Conservation (phyloP, 169 alveolate genomes). For the Theileria equi region DNA sequence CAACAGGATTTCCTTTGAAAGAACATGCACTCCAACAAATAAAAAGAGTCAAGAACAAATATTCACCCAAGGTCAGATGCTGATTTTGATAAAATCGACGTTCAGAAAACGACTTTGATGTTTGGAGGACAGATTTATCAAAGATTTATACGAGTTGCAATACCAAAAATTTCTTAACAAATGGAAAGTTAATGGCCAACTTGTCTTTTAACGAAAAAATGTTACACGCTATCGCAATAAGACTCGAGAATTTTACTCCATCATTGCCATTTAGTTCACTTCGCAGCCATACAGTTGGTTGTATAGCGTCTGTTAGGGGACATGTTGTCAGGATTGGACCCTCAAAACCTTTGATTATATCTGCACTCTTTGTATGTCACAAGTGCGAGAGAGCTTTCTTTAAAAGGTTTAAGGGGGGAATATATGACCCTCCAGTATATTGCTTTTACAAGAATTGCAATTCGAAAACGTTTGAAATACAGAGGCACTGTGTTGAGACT, state of each 20-base stretch:
- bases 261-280: conserved; percentile 1
- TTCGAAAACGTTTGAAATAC: background rate
- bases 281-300: conserved; percentile 41
- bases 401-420: conserved; percentile 26
- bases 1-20: background rate
- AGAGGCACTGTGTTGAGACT: conserved; percentile 31
- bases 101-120: background rate
- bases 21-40: background rate
- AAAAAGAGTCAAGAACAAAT: background rate
- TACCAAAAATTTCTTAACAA: background rate
- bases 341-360: conserved; percentile 21
- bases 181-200: conserved; percentile 1
- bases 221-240: conserved; percentile 2
- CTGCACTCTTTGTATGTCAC: conserved; percentile 34
- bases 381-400: conserved; percentile 32
- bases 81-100: background rate
- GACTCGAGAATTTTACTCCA: conserved; percentile 28
- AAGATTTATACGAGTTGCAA: background rate
- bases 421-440: conserved; percentile 13
- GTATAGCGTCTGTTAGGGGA: conserved; percentile 33
- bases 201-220: conserved; percentile 12
- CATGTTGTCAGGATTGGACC: conserved; percentile 36
- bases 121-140: background rate
- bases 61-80: background rate
- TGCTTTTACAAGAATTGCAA: conserved; percentile 15